Base-by-base conservation (phyloP, 1,139 yeast genomes). In the Geotrichum bryndzae region DNA sequence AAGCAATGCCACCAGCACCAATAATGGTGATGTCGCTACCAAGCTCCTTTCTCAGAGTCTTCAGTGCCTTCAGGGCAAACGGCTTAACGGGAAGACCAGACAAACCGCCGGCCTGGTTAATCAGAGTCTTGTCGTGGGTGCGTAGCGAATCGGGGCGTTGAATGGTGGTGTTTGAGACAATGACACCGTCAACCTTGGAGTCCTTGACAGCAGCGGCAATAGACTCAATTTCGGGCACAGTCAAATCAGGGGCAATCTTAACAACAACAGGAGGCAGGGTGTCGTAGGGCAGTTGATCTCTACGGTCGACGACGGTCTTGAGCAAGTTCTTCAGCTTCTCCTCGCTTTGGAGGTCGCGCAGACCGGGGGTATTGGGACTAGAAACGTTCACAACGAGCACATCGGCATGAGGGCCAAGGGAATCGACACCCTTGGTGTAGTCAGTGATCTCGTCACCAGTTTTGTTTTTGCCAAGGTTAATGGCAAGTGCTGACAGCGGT, bases 301-400 rank as follows among this genome's bases (percentile, higher is more conserved):
- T 72, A 63, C 75, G 78, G 15, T 59, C 64, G 10, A 77, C 75
- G n/a, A 78, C 76, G 3, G 85, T 78, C 2, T 82, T 76, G 68
- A 92, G 79, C 68, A 92, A 78, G 52, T 80, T 79, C 10, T 90
- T 83, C 63, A 92, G 80, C 72, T 87, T 88, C 65, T 80, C 81
- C 69, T 90, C 96, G 64, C 79, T 83, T 76, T 92, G 99, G 66
- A 92, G 81, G 68, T 86, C 90, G 70, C 98, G 84, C 67, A 92
- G 80, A 1, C 98, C 98, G 1, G 98, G 97, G 1, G 98, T 94
- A 73, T 92, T 92, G 64, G 99, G 99, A 57, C 96, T 88, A 0
- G 97, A 90, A n/a, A 92, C 97, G 70, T 92, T 92, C 66, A 92
- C 82, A 51, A 92, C 94, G 63, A 92, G 78, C 6, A 90, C 92